Percentiles rank a stretch among this genome's conserved stretches.
Conservation (phyloP, 2,329 filamentous ascomycete species). For the Alternaria infectoria region DNA sequence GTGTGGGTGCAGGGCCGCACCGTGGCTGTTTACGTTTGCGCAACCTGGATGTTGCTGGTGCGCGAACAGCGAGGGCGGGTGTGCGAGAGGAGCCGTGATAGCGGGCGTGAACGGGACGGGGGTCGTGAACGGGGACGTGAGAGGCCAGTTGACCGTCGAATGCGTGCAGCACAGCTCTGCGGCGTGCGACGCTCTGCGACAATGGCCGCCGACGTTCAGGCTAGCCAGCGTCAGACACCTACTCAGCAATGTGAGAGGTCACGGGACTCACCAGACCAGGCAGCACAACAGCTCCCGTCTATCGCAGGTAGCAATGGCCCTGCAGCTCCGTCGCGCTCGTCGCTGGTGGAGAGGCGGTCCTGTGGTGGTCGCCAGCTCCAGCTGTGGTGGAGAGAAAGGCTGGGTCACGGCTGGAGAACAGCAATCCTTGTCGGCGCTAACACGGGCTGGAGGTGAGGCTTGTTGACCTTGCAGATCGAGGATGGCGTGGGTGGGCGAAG, state of each 20-base stretch:
- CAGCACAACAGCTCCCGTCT: conserved; percentile 15
- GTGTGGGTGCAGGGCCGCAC: conserved; percentile 18
- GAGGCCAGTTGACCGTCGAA: background rate
- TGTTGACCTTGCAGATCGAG: background rate
- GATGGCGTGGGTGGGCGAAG: background rate
- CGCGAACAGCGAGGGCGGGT: conserved; percentile 12
- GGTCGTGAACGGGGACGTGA: conserved; percentile 1
- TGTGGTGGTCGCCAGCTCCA: conserved; percentile 10
- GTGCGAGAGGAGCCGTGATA: conserved; percentile 4
- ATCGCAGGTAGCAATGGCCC: conserved; percentile 21
- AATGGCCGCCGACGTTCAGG: conserved; percentile 18
- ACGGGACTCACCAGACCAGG: conserved; percentile 1
- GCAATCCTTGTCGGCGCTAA: conserved; percentile 22
- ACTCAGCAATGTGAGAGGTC: background rate
- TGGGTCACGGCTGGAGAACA: conserved; percentile 16
- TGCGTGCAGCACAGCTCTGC: conserved; percentile 10
- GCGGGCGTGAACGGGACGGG: background rate
- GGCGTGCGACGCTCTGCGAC: conserved; percentile 18
- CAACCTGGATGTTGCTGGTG: conserved; percentile 21
- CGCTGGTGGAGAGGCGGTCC: conserved; percentile 12
- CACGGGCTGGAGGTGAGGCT: conserved; percentile 6
- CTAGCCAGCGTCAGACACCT: conserved; percentile 9
- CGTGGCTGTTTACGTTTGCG: conserved; percentile 35
- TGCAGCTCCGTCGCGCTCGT: conserved; percentile 6
- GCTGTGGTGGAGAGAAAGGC: conserved; percentile 18